Evolutionary conservation across 2,329 filamentous ascomycete species (phyloP).

Genomic region (Neopestalotiopsis rosae): DNA sequence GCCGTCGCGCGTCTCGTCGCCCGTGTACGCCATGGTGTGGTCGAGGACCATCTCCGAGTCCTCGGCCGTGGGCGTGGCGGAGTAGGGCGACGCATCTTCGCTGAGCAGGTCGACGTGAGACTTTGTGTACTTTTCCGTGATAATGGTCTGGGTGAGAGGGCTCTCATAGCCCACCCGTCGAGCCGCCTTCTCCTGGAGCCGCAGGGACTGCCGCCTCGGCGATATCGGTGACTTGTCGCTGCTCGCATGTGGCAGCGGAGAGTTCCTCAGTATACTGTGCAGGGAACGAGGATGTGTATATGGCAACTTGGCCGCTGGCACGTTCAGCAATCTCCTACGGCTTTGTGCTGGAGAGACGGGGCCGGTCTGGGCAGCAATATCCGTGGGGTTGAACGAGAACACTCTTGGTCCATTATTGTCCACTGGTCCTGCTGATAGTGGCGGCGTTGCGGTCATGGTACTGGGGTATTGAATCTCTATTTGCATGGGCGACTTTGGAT

Average conservation of each 20-base stretch:
- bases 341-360: constrained; percentile 42
- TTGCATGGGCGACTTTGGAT: constrained; percentile 52
- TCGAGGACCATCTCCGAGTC: constrained; percentile 52
- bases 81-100: constrained; percentile 60
- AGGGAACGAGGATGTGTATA: constrained; percentile 64
- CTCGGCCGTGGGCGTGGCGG: constrained; percentile 41
- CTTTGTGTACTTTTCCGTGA: constrained; percentile 64
- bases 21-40: constrained; percentile 55
- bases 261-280: constrained; percentile 71
- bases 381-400: constrained; percentile 52
- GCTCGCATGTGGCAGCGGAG: constrained; percentile 60
- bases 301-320: constrained; percentile 45
- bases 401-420: constrained; percentile 46
- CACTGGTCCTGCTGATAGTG: constrained; percentile 58
- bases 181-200: constrained; percentile 58
- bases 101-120: constrained; percentile 68
- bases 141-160: constrained; percentile 68
- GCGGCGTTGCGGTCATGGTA: constrained; percentile 64
- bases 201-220: constrained; percentile 57
- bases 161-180: constrained; percentile 67
- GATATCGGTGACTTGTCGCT: constrained; percentile 55
- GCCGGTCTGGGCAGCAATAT: constrained; percentile 31
- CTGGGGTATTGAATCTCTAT: constrained; percentile 57
- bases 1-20: constrained; percentile 62
- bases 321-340: constrained; percentile 40